Evolutionary conservation across 305 asterid genomes (phyloP).

Genomic region (Stenogyne calaminthoides): DNA sequence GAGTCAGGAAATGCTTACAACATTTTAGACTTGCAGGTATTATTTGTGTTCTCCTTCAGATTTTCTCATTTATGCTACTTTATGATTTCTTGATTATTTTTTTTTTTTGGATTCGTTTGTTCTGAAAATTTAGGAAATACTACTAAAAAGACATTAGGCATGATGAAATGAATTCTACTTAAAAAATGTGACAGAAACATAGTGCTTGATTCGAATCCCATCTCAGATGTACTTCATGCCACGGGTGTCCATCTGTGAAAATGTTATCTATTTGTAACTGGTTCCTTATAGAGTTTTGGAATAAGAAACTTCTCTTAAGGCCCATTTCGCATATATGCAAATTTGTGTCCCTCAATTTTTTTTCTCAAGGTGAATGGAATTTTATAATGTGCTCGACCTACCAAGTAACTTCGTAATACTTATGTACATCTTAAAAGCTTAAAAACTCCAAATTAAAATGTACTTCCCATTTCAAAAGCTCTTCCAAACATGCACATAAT

Average conservation of each 20-base stretch:
- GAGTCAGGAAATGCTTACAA: slow-evolving; percentile 71
- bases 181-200: slow-evolving; percentile 4
- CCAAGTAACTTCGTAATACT: background rate
- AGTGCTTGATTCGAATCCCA: background rate
- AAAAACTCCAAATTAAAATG: background rate
- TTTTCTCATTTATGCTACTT: background rate
- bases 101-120: background rate
- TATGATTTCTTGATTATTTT: background rate
- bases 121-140: background rate
- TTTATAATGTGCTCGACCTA: background rate
- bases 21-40: slow-evolving; percentile 84
- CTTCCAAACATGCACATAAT: background rate
- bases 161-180: slow-evolving; percentile 10
- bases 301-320: background rate
- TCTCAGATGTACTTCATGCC: background rate
- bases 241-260: background rate
- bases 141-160: background rate
- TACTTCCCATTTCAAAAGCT: background rate
- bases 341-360: background rate
- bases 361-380: background rate
- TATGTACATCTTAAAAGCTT: background rate
- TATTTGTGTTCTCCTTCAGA: slow-evolving; percentile 18
- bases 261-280: background rate
- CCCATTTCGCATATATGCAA: background rate
- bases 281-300: background rate